Evolutionary conservation across 2,329 filamentous ascomycete genomes (phyloP).

Genomic region (Diaporthe citrichinensis): DNA sequence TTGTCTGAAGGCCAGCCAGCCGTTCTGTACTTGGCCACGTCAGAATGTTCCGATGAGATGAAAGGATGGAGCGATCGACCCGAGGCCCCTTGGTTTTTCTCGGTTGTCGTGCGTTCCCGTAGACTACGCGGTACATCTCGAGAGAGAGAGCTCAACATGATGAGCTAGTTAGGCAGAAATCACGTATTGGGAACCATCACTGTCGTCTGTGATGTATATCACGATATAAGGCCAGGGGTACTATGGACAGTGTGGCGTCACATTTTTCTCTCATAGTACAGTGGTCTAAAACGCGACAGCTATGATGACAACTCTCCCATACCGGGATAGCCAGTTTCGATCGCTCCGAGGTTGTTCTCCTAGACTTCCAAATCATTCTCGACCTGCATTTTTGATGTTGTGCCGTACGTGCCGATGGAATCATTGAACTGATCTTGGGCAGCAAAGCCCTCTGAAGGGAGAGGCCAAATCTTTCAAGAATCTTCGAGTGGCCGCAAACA

Average conservation of each 20-base stretch:
- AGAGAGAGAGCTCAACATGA: background rate
- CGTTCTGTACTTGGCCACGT: background rate
- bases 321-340: background rate
- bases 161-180: background rate
- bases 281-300: no score
- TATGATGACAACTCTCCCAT: background rate
- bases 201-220: background rate
- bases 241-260: no score
- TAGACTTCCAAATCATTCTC: no score
- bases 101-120: background rate
- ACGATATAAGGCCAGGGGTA: no score
- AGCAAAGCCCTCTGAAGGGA: background rate
- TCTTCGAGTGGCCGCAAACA: background rate
- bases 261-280: no score
- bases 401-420: background rate
- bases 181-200: background rate
- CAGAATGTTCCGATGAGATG: background rate
- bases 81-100: background rate
- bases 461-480: background rate
- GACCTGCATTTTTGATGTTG: background rate
- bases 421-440: background rate
- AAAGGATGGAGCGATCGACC: background rate
- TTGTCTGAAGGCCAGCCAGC: no score
- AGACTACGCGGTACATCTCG: background rate
- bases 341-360: background rate